Conservation (phyloP, 192 early-diverging fungal species). For the Linnemannia schmuckeri region DNA sequence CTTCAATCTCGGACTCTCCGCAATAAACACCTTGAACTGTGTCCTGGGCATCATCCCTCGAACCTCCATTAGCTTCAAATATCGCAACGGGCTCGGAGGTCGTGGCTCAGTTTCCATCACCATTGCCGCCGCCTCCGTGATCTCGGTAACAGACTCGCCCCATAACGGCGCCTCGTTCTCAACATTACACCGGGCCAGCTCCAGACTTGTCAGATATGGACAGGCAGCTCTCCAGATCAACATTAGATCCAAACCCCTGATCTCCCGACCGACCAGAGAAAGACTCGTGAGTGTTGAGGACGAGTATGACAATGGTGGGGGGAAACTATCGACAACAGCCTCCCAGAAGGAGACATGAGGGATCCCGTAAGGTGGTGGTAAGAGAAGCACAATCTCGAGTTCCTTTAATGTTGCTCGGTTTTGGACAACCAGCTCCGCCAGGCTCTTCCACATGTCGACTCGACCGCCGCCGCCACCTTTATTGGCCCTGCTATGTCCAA, state of each 20-base stretch:
- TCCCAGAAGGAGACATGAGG: slow-evolving; percentile 9
- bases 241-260: not conserved
- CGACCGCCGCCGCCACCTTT: not conserved
- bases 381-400: not conserved
- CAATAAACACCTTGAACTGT: slow-evolving; percentile 15
- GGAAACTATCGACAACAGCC: slow-evolving; percentile 6
- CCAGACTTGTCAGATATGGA: not conserved
- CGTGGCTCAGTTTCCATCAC: not conserved
- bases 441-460: not conserved
- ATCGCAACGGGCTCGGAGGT: not conserved
- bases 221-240: slow-evolving; percentile 12
- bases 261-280: slow-evolving; percentile 10
- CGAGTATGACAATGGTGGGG: not conserved
- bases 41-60: not conserved
- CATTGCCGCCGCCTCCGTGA: not conserved
- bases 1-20: not conserved
- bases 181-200: not conserved
- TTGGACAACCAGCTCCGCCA: slow-evolving; percentile 7
- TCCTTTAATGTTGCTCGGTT: slow-evolving; percentile 6
- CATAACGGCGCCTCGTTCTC: slow-evolving; percentile 8
- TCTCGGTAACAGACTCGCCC: not conserved
- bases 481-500: not conserved
- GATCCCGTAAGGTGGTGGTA: not conserved
- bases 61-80: slow-evolving; percentile 6
- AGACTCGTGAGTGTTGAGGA: slow-evolving; percentile 7